These are phyloP conservation scores for Fusarium torreyae DNA, from an alignment of 2,329 filamentous ascomycete species.

Conservation along the genomic window DNA sequence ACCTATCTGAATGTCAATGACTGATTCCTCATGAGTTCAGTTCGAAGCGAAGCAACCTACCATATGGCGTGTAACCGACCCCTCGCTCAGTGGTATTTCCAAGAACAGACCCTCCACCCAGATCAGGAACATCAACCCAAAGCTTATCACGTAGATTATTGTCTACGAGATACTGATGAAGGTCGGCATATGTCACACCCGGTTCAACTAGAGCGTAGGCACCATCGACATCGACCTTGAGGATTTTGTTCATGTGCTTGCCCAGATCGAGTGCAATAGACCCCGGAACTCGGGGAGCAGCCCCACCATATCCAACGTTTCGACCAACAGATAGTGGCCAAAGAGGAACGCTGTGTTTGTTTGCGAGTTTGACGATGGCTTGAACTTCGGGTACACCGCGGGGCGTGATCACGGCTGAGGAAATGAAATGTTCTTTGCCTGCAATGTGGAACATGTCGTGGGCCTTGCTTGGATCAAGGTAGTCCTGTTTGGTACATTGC, in stretches of 20 bases:
- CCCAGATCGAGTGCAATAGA: constrained; percentile 28
- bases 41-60: not conserved
- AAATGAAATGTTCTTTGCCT: constrained; percentile 31
- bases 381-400: constrained; percentile 39
- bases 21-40: too few relatives aligned
- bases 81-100: constrained; percentile 39
- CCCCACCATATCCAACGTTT: constrained; percentile 38
- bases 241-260: constrained; percentile 38
- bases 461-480: constrained; percentile 36
- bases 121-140: constrained; percentile 41
- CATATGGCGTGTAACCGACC: constrained; percentile 42
- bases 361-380: constrained; percentile 19
- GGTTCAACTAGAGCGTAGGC: constrained; percentile 38
- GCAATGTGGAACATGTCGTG: constrained; percentile 44
- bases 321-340: constrained; percentile 44
- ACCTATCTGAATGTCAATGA: not conserved
- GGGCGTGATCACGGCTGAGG: constrained; percentile 34
- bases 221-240: constrained; percentile 35
- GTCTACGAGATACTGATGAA: constrained; percentile 35
- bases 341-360: constrained; percentile 36
- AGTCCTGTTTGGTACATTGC: constrained; percentile 28
- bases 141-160: constrained; percentile 33
- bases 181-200: constrained; percentile 32
- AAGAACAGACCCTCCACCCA: constrained; percentile 36
- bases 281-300: constrained; percentile 35